A percentile compares a stretch with the other conserved stretches of the same genome.
Conservation (phyloP, 2,329 filamentous ascomycete species). For the Paradendryphiella salina region DNA sequence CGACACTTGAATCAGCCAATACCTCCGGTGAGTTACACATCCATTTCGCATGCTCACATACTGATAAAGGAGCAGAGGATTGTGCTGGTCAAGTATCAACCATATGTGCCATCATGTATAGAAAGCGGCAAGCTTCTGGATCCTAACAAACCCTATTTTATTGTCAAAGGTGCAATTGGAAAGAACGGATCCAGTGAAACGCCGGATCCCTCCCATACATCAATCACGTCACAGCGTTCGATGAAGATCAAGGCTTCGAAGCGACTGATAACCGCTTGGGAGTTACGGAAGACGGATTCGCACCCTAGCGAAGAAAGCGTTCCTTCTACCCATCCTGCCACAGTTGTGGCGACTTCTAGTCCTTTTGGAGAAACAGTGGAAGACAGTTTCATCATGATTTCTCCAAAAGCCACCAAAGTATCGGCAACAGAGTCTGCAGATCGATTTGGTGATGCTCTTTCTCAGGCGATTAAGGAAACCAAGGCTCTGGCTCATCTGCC, state of each 20-base stretch:
- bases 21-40: background rate
- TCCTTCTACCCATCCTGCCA: constrained; percentile 10
- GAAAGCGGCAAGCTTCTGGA: constrained; percentile 51
- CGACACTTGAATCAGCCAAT: constrained; percentile 54
- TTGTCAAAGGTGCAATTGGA: constrained; percentile 56
- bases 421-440: background rate
- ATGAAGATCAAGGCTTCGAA: constrained; percentile 56
- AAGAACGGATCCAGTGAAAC: constrained; percentile 1
- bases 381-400: constrained; percentile 35
- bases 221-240: constrained; percentile 42
- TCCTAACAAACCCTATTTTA: constrained; percentile 62
- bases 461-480: constrained; percentile 65
- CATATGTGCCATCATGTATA: constrained; percentile 52
- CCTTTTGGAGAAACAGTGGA: constrained; percentile 28
- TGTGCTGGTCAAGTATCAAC: constrained; percentile 54
- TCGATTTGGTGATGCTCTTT: constrained; percentile 59
- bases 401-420: constrained; percentile 9
- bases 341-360: constrained; percentile 1
- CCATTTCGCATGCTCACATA: background rate
- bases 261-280: constrained; percentile 47
- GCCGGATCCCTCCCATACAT: constrained; percentile 5
- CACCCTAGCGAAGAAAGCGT: constrained; percentile 42
- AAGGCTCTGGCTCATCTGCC: constrained; percentile 62
- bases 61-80: constrained; percentile 43
- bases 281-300: constrained; percentile 45